Evolutionary conservation across 1,284 basidiomycete genomes (phyloP).

Genomic region (Kwoniella shivajii): DNA sequence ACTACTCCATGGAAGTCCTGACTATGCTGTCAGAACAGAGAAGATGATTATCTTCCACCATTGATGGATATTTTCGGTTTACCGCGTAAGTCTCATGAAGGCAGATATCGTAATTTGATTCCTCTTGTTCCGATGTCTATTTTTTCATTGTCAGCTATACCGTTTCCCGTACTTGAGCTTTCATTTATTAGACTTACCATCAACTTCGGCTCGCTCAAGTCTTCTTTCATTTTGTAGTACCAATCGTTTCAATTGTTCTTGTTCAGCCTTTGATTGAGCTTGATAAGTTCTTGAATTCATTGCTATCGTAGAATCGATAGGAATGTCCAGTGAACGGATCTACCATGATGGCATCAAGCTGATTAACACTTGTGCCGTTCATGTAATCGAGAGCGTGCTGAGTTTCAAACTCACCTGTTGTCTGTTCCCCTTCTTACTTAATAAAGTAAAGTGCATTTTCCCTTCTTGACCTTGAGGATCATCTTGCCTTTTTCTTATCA

Average conservation of each 20-base stretch:
- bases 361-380: background rate
- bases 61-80: too few species aligned
- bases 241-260: constrained; percentile 91
- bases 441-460: constrained; percentile 86
- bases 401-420: constrained; percentile 66
- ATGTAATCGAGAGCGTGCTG: background rate
- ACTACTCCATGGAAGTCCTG: too few species aligned
- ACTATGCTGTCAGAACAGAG: too few species aligned
- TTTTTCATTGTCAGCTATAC: background rate
- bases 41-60: too few species aligned
- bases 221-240: constrained; percentile 60
- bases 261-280: constrained; percentile 87
- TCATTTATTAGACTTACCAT: constrained; percentile 32
- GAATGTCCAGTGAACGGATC: constrained; percentile 83
- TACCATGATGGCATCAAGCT: constrained; percentile 46
- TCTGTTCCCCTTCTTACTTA: constrained; percentile 92
- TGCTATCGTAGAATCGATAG: constrained; percentile 80
- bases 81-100: too few species aligned
- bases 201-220: constrained; percentile 49
- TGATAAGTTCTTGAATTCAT: constrained; percentile 86
- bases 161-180: background rate
- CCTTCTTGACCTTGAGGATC: constrained; percentile 40
- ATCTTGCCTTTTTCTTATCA: constrained; percentile 58
- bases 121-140: constrained; percentile 21
- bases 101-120: constrained; percentile 15